Percentiles rank a stretch among this genome's conserved stretches.
Evolutionary conservation across 2,329 filamentous ascomycete genomes (phyloP).

Genomic region (Ceratocystis lukuohia): DNA sequence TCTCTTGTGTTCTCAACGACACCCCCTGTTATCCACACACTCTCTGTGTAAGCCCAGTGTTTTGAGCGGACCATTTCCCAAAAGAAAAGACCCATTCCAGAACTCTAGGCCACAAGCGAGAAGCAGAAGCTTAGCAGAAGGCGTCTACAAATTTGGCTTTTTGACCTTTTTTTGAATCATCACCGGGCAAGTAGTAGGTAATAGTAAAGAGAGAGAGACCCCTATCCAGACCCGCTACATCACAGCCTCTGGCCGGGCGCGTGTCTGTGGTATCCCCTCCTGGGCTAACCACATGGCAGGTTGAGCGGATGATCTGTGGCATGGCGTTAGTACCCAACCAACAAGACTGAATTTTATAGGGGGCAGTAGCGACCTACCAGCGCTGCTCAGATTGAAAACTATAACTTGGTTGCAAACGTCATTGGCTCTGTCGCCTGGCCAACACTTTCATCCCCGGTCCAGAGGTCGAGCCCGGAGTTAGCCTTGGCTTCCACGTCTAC

Average conservation of each 20-base stretch:
- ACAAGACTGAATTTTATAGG: neutral
- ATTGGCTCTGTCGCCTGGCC: constrained; percentile 21
- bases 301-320: neutral
- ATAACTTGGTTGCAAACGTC: constrained; percentile 26
- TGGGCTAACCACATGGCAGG: neutral
- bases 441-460: neutral
- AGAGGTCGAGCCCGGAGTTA: constrained; percentile 1
- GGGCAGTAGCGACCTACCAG: constrained; percentile 21
- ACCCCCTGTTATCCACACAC: constrained; percentile 24
- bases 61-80: neutral
- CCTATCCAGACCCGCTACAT: neutral
- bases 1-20: constrained; percentile 42
- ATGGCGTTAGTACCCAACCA: too few species aligned
- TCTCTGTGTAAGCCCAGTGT: neutral
- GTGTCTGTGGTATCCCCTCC: constrained; percentile 6
- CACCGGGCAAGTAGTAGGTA: constrained; percentile 29
- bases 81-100: neutral
- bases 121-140: neutral
- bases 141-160: constrained; percentile 45
- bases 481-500: constrained; percentile 7
- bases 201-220: neutral
- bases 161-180: constrained; percentile 37
- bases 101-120: neutral
- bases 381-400: constrained; percentile 44
- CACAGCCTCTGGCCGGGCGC: neutral